Percentiles rank a stretch among this genome's conserved stretches.
Evolutionary conservation across 2,329 filamentous ascomycete species (phyloP).

Genomic region (Penicillium palitans): DNA sequence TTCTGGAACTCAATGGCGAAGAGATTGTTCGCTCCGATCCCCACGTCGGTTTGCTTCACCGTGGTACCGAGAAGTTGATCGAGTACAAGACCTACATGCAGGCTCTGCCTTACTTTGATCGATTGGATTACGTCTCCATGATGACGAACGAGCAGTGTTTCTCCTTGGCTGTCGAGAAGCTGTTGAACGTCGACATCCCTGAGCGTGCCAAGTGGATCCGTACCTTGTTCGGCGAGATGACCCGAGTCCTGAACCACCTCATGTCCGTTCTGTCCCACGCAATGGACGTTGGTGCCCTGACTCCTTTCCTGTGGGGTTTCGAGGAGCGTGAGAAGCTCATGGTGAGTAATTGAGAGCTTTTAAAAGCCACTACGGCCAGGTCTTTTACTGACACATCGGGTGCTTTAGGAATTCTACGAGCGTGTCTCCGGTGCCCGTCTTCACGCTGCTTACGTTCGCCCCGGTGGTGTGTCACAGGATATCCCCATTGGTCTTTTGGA

Average conservation of each 20-base stretch:
- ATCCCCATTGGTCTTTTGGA: conserved; percentile 90
- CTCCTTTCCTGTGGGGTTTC: conserved; percentile 98
- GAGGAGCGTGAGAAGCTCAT: conserved; percentile 99
- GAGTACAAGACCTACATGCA: conserved; percentile 99
- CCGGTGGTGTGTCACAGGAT: conserved; percentile 95
- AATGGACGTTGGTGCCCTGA: conserved; percentile 98
- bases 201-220: conserved; percentile 96
- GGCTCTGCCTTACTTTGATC: conserved; percentile 97
- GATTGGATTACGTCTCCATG: conserved; percentile 98
- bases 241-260: conserved; percentile 89
- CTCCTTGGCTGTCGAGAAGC: conserved; percentile 92
- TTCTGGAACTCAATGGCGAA: conserved; percentile 96
- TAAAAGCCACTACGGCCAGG: not conserved
- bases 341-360: conserved; percentile 58
- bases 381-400: conserved; percentile 20
- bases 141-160: conserved; percentile 99
- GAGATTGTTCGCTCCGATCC: conserved; percentile 96
- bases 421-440: conserved; percentile 97
- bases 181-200: conserved; percentile 94
- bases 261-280: conserved; percentile 97
- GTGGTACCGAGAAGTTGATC: conserved; percentile 98
- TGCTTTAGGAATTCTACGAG: conserved; percentile 91
- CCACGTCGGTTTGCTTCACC: conserved; percentile 92
- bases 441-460: conserved; percentile 94
- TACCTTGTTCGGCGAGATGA: conserved; percentile 93